A percentile compares a stretch with the other conserved stretches of the same genome.
Evolutionary conservation across 2,329 filamentous ascomycete species (phyloP).

Genomic region (Cladorrhinum sp.): DNA sequence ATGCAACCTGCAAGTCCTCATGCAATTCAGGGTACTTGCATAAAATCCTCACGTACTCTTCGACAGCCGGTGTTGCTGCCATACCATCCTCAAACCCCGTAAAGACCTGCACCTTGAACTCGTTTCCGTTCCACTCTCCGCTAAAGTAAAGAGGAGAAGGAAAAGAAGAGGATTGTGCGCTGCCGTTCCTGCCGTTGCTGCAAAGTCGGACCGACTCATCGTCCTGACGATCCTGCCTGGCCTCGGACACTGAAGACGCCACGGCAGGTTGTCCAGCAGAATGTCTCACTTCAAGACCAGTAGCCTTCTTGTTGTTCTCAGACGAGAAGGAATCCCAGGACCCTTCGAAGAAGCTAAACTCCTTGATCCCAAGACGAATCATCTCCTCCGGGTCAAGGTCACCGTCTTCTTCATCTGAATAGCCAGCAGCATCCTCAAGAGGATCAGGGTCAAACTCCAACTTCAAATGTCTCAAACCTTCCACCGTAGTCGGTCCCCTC

Average conservation of each 20-base stretch:
- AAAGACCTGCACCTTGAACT: slow-evolving; percentile 44
- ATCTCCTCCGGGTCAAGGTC: slow-evolving; percentile 43
- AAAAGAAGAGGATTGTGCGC: slow-evolving; percentile 24
- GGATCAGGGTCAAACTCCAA: slow-evolving; percentile 53
- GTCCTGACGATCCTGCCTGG: neutral
- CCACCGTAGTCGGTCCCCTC: slow-evolving; percentile 43
- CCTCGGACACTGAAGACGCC: neutral
- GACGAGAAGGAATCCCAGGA: slow-evolving; percentile 26
- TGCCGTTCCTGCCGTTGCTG: slow-evolving; percentile 12
- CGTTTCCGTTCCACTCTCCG: slow-evolving; percentile 22
- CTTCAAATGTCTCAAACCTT: slow-evolving; percentile 51
- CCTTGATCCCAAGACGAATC: slow-evolving; percentile 36
- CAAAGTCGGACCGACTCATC: slow-evolving; percentile 22
- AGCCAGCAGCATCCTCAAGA: slow-evolving; percentile 35
- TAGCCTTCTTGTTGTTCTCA: neutral
- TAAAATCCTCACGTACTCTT: slow-evolving; percentile 48
- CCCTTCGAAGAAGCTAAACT: slow-evolving; percentile 48
- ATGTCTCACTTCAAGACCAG: neutral
- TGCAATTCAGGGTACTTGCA: slow-evolving; percentile 34
- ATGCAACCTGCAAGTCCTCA: slow-evolving; percentile 43
- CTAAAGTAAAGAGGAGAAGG: neutral
- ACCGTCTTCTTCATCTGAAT: slow-evolving; percentile 31
- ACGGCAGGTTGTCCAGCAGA: neutral
- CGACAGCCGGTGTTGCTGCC: slow-evolving; percentile 38
- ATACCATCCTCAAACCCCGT: slow-evolving; percentile 37